Percentiles rank a stretch among this genome's conserved stretches.
phyloP scores from a whole-genome alignment of 2,329 filamentous ascomycete species.

The Ophiostoma sp. region DNA sequence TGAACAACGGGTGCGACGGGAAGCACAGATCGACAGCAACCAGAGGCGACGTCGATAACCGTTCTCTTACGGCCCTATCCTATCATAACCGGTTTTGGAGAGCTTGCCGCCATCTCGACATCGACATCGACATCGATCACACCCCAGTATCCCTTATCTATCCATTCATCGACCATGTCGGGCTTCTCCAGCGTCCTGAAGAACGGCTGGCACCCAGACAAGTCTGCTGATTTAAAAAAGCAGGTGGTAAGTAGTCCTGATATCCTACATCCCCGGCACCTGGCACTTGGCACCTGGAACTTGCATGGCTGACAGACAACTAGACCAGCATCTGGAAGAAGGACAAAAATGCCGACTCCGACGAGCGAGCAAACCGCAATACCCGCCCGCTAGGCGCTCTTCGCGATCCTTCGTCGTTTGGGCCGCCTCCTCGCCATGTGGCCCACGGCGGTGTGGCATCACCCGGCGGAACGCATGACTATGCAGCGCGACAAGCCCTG shows the following conservation, averaged over 20 bases:
- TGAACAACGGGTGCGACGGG: background rate
- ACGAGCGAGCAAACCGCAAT: slow-evolving; percentile 35
- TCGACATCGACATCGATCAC: background rate
- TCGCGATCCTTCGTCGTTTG: slow-evolving; percentile 72
- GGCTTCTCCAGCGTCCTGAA: slow-evolving; percentile 33
- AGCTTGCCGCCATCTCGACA: background rate
- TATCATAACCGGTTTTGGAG: background rate
- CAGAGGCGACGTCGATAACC: background rate
- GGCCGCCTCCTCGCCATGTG: slow-evolving; percentile 67
- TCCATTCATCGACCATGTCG: slow-evolving; percentile 36
- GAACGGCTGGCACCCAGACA: slow-evolving; percentile 48
- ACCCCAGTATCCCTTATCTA: slow-evolving; percentile 14
- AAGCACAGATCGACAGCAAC: background rate
- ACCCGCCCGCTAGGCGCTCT: slow-evolving; percentile 62
- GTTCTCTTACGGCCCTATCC: background rate
- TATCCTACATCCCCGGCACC: background rate
- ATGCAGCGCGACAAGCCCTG: slow-evolving; percentile 31
- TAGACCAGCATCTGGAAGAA: slow-evolving; percentile 32
- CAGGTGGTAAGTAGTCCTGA: slow-evolving; percentile 41
- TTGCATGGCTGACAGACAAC: background rate
- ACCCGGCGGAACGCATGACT: slow-evolving; percentile 19
- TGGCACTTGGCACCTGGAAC: too few relatives aligned
- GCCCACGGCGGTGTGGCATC: slow-evolving; percentile 27
- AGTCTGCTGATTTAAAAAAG: slow-evolving; percentile 40
- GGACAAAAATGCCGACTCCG: slow-evolving; percentile 31